Base-by-base conservation (phyloP, 140 eudicot genomes). In the Erigeron philadelphicus region DNA sequence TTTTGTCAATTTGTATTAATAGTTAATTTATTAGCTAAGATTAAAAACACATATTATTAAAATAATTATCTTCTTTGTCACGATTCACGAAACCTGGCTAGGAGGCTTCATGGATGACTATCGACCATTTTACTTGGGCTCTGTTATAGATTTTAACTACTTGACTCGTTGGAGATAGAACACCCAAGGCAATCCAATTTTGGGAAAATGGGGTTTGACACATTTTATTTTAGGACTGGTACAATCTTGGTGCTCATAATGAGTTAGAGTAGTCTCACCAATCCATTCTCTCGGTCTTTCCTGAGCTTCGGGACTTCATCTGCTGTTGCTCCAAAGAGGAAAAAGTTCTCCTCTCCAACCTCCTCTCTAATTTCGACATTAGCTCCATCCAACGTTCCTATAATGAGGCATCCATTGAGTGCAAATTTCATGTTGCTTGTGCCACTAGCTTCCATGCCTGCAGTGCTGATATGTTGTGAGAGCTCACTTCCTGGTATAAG, bases 401-500 rank as follows among this genome's bases (percentile, higher is more conserved):
- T 89, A 43, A 94, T 94, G 70, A 94, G 90, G 77, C 99, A 94
- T 35, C 99, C 99, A 83, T 94, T 94, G 8, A 94, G 97, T 47
- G 99, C 89, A 73, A 94, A 94, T 72, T 94, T 94, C 99, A 94
- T 94, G 83, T 94, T 94, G 68, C 99, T 94, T 55, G 99, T 94
- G 58, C 99, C 99, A 79, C 97, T 89, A 60, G 99, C 99, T 73
- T 94, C 99, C 99, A 94, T 94, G 60, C 99, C 99, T 52, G 99
- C 99, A 31, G 99, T 94, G 66, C 99, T 94, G 68, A 94, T 94
- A 76, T 94, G 99, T 67, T 94, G 99, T 12, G 99, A 94, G 47
- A 94, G 82, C 85, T 94, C 99, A 81, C 99, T 94, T 76, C 99
- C 99, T 8, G 99, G 99, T 62, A 94, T 94, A 72, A 94, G 99